Percentiles rank a stretch among this genome's conserved stretches.
Conservation (phyloP, 1,139 yeast species). For the Kodamaea plutei region DNA sequence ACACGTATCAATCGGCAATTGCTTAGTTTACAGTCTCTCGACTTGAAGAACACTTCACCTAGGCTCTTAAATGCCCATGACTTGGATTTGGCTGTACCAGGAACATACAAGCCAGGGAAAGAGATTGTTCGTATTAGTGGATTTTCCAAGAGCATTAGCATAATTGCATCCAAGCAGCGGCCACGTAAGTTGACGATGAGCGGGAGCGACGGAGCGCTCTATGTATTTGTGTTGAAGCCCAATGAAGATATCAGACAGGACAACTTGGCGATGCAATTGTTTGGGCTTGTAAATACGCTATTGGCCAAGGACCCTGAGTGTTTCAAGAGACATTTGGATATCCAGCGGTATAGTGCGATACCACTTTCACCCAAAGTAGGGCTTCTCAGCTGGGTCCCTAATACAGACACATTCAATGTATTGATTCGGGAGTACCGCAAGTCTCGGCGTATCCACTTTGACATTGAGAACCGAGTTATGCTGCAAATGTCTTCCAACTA, state of each 20-base stretch:
- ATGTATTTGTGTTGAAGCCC: constrained; percentile 79
- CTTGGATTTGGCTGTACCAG: constrained; percentile 87
- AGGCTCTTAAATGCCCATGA: constrained; percentile 73
- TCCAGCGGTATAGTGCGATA: constrained; percentile 86
- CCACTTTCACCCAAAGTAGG: constrained; percentile 98
- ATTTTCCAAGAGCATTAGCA: constrained; percentile 80
- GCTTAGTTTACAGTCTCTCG: constrained; percentile 82
- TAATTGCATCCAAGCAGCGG: constrained; percentile 93
- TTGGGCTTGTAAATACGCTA: constrained; percentile 89
- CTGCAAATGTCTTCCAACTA: constrained; percentile 98
- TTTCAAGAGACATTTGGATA: constrained; percentile 90
- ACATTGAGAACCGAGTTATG: constrained; percentile 94
- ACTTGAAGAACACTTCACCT: constrained; percentile 91
- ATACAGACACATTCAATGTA: constrained; percentile 93
- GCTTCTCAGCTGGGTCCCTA: constrained; percentile 93
- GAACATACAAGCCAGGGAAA: constrained; percentile 84
- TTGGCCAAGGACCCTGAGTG: constrained; percentile 90
- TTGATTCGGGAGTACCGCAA: constrained; percentile 90
- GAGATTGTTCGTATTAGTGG: constrained; percentile 67
- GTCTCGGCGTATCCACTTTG: constrained; percentile 79
- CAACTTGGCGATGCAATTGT: constrained; percentile 93
- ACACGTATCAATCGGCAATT: constrained; percentile 84
- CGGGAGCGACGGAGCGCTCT: constrained; percentile 91
- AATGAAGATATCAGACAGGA: constrained; percentile 98
- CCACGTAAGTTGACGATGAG: constrained; percentile 77